Evolutionary conservation across 257 asterid species (phyloP).

Genomic region (Solanum tacnaense): DNA sequence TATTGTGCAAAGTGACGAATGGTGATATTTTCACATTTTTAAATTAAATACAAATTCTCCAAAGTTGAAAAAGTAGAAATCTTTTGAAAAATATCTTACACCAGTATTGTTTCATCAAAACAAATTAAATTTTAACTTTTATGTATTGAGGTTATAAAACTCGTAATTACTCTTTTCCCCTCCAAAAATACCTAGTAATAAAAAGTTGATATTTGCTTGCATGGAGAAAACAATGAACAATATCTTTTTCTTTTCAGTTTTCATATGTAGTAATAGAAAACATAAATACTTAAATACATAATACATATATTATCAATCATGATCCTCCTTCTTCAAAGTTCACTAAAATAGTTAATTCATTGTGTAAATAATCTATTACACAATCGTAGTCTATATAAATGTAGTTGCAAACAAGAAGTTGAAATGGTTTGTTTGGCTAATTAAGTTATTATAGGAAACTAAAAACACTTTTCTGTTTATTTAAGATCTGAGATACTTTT

Average conservation of each 20-base stretch:
- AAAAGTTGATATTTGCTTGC: too few species aligned
- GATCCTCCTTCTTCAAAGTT: not conserved
- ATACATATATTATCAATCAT: not conserved
- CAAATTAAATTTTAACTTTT: not conserved
- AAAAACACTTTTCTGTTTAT: not conserved
- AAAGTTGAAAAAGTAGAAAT: not conserved
- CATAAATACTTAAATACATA: not conserved
- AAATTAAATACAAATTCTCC: not conserved
- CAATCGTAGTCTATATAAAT: not conserved
- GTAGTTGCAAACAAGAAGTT: not conserved
- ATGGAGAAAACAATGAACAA: too few species aligned
- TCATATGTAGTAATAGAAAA: too few species aligned
- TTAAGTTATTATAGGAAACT: not conserved
- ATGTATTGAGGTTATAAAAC: too few species aligned
- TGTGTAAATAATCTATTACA: not conserved
- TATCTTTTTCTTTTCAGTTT: not conserved
- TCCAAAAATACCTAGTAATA: too few species aligned
- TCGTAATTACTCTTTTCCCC: not conserved
- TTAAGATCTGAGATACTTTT: not conserved
- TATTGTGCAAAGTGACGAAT: not conserved
- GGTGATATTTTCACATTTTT: not conserved
- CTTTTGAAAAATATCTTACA: not conserved
- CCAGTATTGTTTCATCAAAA: not conserved
- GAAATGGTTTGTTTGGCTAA: not conserved
- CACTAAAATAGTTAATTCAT: not conserved